Conservation (phyloP, 352 stramenopile species). For the Pythium biforme region DNA sequence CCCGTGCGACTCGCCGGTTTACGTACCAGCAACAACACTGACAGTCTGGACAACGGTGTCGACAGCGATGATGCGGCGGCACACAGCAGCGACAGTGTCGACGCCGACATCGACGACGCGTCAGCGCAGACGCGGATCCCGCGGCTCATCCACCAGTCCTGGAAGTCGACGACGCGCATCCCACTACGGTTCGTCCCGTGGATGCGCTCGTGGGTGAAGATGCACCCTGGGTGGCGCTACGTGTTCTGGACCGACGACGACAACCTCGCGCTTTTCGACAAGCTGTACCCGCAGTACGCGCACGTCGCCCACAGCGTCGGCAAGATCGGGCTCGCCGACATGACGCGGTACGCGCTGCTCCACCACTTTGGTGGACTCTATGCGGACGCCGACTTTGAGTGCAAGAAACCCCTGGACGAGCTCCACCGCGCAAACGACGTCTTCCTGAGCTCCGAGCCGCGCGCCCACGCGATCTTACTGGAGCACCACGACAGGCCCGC, state of each 20-base stretch:
- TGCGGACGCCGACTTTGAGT: slow-evolving; percentile 57
- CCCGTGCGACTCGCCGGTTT: too few relatives aligned
- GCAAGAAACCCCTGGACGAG: slow-evolving; percentile 36
- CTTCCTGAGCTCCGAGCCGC: slow-evolving; percentile 50
- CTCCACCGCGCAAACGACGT: slow-evolving; percentile 32
- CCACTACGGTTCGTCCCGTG: slow-evolving; percentile 47
- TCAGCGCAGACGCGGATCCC: slow-evolving; percentile 28
- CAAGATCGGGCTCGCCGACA: slow-evolving; percentile 52
- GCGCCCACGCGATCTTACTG: slow-evolving; percentile 45
- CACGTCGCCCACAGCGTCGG: slow-evolving; percentile 35
- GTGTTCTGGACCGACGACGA: slow-evolving; percentile 61
- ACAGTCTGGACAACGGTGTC: too few relatives aligned
- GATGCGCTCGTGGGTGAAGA: slow-evolving; percentile 50
- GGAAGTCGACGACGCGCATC: slow-evolving; percentile 41
- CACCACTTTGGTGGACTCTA: slow-evolving; percentile 52
- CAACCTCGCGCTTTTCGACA: slow-evolving; percentile 50
- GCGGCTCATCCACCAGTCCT: slow-evolving; percentile 57
- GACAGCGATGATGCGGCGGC: too few relatives aligned
- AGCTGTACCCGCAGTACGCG: slow-evolving; percentile 45
- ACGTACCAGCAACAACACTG: too few relatives aligned
- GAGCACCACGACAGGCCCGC: slow-evolving; percentile 30
- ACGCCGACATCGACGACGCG: too few relatives aligned
- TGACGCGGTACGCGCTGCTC: slow-evolving; percentile 54
- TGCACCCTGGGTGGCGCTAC: slow-evolving; percentile 48
- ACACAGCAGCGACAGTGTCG: too few relatives aligned